These are phyloP conservation scores for Conringia planisiliqua DNA, from an alignment of 345 rosid species.

Conservation along the genomic window DNA sequence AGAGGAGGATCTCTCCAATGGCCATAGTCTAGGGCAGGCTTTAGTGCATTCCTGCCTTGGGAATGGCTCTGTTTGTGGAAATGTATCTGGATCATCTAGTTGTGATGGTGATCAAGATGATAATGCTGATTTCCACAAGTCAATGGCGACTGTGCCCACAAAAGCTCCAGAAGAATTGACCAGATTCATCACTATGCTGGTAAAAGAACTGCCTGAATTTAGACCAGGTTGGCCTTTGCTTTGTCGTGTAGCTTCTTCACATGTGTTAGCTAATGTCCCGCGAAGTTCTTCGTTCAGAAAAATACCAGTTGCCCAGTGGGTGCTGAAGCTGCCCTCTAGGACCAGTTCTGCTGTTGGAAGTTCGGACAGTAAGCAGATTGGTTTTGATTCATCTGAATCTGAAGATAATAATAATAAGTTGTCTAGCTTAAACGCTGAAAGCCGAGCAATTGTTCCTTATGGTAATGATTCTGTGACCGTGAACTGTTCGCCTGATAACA, in stretches of 20 bases:
- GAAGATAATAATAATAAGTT: conserved; percentile 5
- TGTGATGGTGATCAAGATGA: conserved; percentile 28
- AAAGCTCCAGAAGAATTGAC: conserved; percentile 38
- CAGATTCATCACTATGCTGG: conserved; percentile 38
- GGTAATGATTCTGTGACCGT: conserved; percentile 30
- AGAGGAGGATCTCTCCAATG: conserved; percentile 17
- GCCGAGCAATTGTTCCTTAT: conserved; percentile 37
- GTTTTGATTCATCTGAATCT: conserved; percentile 16
- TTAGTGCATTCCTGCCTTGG: conserved; percentile 36
- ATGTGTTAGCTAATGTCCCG: conserved; percentile 27
- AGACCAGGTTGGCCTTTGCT: conserved; percentile 93
- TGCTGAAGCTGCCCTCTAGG: conserved; percentile 54
- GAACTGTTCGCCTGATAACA: conserved; percentile 30
- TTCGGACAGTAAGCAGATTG: conserved; percentile 41
- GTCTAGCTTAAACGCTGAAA: conserved; percentile 42
- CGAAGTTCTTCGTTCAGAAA: conserved; percentile 43
- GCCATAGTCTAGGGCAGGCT: conserved; percentile 42
- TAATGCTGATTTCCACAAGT: conserved; percentile 37
- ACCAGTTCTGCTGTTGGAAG: conserved; percentile 36
- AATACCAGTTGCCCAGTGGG: conserved; percentile 73
- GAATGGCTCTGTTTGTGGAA: conserved; percentile 51
- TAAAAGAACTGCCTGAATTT: conserved; percentile 50
- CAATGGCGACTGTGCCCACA: conserved; percentile 52
- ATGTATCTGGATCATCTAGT: conserved; percentile 1
- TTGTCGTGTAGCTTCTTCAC: conserved; percentile 38